Conservation (phyloP, 345 rosid species). For the Syzygium aromaticum region DNA sequence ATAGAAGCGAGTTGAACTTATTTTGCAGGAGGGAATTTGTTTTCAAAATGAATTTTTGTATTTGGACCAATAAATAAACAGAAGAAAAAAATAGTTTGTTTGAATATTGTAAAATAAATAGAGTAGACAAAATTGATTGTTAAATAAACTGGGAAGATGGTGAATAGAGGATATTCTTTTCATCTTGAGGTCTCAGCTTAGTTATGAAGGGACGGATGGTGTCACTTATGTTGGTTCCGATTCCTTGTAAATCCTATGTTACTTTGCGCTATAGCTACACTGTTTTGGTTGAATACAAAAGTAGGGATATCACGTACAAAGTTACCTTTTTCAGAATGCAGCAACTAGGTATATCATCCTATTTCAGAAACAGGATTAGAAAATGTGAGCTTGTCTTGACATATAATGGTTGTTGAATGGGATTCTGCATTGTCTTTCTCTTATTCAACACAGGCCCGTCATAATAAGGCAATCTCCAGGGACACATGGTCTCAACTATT, state of each 20-base stretch:
- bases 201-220: neutral
- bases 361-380: neutral
- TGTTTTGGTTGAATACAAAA: neutral
- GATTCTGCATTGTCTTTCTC: conserved; percentile 1
- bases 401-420: neutral
- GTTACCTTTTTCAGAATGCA: neutral
- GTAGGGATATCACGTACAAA: neutral
- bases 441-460: conserved; percentile 56
- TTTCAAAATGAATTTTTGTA: neutral
- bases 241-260: neutral
- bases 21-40: neutral
- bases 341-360: neutral
- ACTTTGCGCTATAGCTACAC: neutral
- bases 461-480: conserved; percentile 92
- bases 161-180: neutral
- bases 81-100: neutral
- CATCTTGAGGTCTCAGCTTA: neutral
- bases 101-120: neutral
- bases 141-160: neutral
- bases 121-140: neutral
- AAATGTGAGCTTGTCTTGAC: neutral
- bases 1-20: neutral
- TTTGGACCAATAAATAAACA: neutral
- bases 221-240: neutral
- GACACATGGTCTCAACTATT: conserved; percentile 95